phyloP scores from a whole-genome alignment of 306 rosid genomes.

The Quercus agrifolia region DNA sequence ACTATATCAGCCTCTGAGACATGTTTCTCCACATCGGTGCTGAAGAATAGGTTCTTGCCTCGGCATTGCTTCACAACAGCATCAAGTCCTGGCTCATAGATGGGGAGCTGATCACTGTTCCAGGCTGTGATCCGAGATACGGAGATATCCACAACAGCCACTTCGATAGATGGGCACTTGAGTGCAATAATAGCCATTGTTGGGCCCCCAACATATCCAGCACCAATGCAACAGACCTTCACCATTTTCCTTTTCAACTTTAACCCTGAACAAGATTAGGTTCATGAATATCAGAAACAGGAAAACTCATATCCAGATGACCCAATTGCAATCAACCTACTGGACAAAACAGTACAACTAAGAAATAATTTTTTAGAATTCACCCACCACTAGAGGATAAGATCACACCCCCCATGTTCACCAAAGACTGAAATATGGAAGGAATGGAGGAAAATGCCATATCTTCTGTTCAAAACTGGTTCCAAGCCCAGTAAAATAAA shows the following conservation, averaged over 20 bases:
- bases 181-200: conserved; percentile 98
- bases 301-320: too few species aligned
- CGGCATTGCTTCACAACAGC: conserved; percentile 72
- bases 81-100: conserved; percentile 96
- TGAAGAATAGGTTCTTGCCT: conserved; percentile 93
- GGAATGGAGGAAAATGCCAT: too few species aligned
- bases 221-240: conserved; percentile 99
- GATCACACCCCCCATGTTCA: too few species aligned
- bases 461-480: too few species aligned
- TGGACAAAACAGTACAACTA: too few species aligned
- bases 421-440: too few species aligned
- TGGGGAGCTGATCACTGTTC: conserved; percentile 95
- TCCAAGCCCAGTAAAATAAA: too few species aligned
- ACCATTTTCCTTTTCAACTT: conserved; percentile 62
- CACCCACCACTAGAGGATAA: too few species aligned
- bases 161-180: conserved; percentile 82
- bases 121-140: conserved; percentile 78
- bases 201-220: conserved; percentile 99
- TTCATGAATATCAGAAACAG: conserved; percentile 27
- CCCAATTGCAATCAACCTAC: too few species aligned
- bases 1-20: conserved; percentile 87
- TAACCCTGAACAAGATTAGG: conserved; percentile 33
- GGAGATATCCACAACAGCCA: conserved; percentile 89
- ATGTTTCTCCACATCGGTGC: conserved; percentile 87
- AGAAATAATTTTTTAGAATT: too few species aligned